A percentile compares a stretch with the other conserved stretches of the same genome.
phyloP scores from a whole-genome alignment of 2,329 filamentous ascomycete genomes.

The Dichotomopilus funicola region DNA sequence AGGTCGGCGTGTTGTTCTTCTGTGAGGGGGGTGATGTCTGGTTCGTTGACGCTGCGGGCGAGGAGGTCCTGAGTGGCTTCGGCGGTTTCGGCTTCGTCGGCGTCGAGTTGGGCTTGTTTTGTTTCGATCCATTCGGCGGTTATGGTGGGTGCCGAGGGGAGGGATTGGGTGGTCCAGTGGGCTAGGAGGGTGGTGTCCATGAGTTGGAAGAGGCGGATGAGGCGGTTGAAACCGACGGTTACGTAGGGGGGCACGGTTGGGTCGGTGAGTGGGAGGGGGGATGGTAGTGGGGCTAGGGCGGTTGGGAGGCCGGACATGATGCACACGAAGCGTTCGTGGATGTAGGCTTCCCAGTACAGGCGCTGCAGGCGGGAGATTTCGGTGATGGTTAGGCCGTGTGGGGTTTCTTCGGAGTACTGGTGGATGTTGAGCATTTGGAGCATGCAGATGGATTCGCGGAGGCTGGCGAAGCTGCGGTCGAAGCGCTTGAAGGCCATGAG shows the following conservation, averaged over 20 bases:
- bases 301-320: conserved; percentile 6
- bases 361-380: conserved; percentile 8
- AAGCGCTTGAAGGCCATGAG: conserved; percentile 9
- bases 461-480: conserved; percentile 4
- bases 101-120: conserved; percentile 8
- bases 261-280: conserved; percentile 4
- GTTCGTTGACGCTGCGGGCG: neutral
- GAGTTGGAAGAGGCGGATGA: conserved; percentile 1
- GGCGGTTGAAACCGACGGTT: conserved; percentile 7
- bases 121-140: conserved; percentile 7
- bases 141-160: neutral
- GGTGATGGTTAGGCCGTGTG: neutral
- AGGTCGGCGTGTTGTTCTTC: conserved; percentile 10
- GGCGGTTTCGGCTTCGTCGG: conserved; percentile 8
- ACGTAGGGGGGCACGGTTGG: conserved; percentile 1
- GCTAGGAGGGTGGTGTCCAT: conserved; percentile 4
- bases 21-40: neutral
- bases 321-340: conserved; percentile 8
- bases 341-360: conserved; percentile 9
- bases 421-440: conserved; percentile 9
- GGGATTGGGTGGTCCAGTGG: conserved; percentile 3
- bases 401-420: conserved; percentile 6
- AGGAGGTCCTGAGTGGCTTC: neutral
- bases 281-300: neutral
- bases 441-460: conserved; percentile 7